phyloP scores from a whole-genome alignment of 495 filamentous ascomycete genomes.

The Aspergillus asperescens region DNA sequence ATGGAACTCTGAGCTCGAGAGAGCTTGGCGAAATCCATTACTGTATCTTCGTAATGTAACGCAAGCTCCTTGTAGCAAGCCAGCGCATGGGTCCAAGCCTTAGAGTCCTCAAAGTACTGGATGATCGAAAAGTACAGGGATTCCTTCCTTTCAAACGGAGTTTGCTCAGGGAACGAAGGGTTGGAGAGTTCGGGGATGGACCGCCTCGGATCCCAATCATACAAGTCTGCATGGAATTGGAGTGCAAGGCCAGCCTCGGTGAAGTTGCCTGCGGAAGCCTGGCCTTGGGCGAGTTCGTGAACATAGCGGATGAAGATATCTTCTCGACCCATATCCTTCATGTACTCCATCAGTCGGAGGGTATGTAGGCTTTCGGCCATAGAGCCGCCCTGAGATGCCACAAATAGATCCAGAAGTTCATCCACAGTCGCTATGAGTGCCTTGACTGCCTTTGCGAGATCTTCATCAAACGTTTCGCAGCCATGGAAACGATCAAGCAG shows the following conservation, averaged over 20 bases:
- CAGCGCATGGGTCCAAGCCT: conserved; percentile 89
- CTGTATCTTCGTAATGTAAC: conserved; percentile 77
- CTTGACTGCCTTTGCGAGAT: conserved; percentile 69
- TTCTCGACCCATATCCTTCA: conserved; percentile 94
- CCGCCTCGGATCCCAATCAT: conserved; percentile 78
- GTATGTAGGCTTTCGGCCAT: conserved; percentile 80
- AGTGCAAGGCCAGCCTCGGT: conserved; percentile 90
- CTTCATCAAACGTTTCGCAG: conserved; percentile 63
- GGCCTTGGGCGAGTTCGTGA: conserved; percentile 80
- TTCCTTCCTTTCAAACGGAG: conserved; percentile 89
- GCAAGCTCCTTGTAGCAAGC: conserved; percentile 86
- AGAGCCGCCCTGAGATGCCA: conserved; percentile 83
- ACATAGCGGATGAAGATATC: conserved; percentile 97
- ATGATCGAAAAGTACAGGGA: conserved; percentile 90
- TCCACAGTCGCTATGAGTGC: conserved; percentile 77
- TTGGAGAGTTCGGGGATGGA: conserved; percentile 63
- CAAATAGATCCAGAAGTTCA: conserved; percentile 84
- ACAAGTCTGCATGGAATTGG: conserved; percentile 85
- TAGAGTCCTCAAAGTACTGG: conserved; percentile 85
- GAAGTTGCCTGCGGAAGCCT: conserved; percentile 68
- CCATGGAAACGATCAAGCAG: conserved; percentile 74
- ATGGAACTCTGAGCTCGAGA: conserved; percentile 85
- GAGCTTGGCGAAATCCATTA: conserved; percentile 89
- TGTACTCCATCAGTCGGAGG: conserved; percentile 89
- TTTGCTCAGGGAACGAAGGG: conserved; percentile 76